Evolutionary conservation across 805 yeast species (phyloP).

Genomic region (Kuraishia ogatae): DNA sequence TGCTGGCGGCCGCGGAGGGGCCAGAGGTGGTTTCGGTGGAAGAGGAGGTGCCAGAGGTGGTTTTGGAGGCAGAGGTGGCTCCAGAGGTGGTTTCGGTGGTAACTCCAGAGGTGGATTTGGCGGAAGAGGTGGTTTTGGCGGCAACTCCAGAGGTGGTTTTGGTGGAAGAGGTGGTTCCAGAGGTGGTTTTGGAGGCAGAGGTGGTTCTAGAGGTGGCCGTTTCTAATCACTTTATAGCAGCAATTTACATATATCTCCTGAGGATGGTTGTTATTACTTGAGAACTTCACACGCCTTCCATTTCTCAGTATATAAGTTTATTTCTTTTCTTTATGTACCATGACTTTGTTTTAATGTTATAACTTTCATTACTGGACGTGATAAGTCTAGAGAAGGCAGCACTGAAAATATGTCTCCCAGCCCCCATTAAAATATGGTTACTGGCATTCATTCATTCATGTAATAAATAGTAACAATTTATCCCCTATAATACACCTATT

Average conservation of each 20-base stretch:
- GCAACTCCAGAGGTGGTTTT: constrained; percentile 14
- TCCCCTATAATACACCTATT: too few species aligned
- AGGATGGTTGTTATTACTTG: not conserved
- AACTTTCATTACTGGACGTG: not conserved
- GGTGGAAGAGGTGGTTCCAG: constrained; percentile 19
- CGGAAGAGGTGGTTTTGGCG: constrained; percentile 17
- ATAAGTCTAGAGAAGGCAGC: too few species aligned
- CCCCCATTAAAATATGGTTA: too few species aligned
- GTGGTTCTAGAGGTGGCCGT: constrained; percentile 10
- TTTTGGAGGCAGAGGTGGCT: constrained; percentile 37
- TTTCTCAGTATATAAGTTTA: not conserved
- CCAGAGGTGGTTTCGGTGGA: constrained; percentile 30
- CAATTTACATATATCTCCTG: not conserved
- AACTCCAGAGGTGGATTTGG: constrained; percentile 18
- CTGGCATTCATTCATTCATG: not conserved
- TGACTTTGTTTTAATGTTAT: not conserved
- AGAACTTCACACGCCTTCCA: not conserved
- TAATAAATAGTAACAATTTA: not conserved
- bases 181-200: constrained; percentile 16
- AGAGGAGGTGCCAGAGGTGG: constrained; percentile 31
- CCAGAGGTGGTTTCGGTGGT: constrained; percentile 33
- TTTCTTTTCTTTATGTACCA: not conserved
- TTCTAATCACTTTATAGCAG: not conserved
- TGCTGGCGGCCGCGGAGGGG: constrained; percentile 38
- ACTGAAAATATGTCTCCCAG: too few species aligned